Percentiles rank a stretch among this genome's conserved stretches.
Evolutionary conservation across 352 stramenopile species (phyloP).

Genomic region (Elongisporangium prolatum): DNA sequence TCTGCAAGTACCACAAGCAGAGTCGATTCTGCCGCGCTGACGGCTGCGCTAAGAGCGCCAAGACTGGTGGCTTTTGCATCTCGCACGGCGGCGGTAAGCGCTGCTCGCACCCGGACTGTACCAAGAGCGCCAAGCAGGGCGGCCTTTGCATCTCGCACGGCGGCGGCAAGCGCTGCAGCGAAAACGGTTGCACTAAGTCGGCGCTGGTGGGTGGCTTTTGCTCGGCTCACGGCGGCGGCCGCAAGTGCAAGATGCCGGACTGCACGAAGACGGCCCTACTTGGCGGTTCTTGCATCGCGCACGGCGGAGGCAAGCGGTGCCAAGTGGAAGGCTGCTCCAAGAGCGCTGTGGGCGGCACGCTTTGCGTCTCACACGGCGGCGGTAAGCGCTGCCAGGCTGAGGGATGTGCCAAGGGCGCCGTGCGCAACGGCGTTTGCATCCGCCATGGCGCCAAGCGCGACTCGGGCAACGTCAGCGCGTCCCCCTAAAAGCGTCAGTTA

Average conservation of each 20-base stretch:
- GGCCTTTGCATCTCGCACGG: constrained; percentile 80
- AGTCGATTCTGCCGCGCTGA: constrained; percentile 74
- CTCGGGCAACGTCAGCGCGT: constrained; percentile 7
- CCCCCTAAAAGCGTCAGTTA: constrained; percentile 7
- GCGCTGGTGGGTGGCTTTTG: constrained; percentile 79
- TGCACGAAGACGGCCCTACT: constrained; percentile 79
- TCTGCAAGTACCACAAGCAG: constrained; percentile 86
- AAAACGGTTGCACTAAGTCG: constrained; percentile 72
- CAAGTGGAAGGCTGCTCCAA: constrained; percentile 61
- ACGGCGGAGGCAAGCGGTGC: constrained; percentile 79
- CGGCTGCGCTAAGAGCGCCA: constrained; percentile 67
- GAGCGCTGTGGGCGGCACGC: constrained; percentile 53
- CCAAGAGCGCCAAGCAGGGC: constrained; percentile 82
- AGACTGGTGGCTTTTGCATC: constrained; percentile 75
- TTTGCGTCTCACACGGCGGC: constrained; percentile 70
- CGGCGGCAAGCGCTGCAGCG: constrained; percentile 75
- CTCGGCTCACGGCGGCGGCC: constrained; percentile 73
- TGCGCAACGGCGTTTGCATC: constrained; percentile 85
- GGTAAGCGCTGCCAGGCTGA: constrained; percentile 68
- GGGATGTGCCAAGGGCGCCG: constrained; percentile 80
- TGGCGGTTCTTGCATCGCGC: constrained; percentile 74
- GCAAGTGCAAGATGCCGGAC: constrained; percentile 62
- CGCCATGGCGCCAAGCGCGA: constrained; percentile 75
- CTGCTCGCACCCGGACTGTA: constrained; percentile 64
- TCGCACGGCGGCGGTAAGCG: constrained; percentile 69